Conservation (phyloP, 306 rosid genomes). For the Sicyos edulis region DNA sequence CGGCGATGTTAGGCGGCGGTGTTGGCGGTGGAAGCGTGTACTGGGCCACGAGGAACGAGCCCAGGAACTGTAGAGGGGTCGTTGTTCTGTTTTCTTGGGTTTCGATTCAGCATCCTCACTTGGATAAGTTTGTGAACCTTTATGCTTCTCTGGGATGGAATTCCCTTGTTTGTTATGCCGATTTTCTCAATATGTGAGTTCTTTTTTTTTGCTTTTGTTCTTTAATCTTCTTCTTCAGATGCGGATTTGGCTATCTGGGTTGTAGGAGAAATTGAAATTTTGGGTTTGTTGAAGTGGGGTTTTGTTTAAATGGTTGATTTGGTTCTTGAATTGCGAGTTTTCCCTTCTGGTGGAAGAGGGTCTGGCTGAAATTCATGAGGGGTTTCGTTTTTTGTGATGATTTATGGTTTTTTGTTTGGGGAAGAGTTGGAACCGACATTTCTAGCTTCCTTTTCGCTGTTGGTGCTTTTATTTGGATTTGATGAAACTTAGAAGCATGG, state of each 20-base stretch:
- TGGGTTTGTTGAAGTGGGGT: too few relatives aligned
- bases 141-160: slow-evolving; percentile 79
- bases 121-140: slow-evolving; percentile 52
- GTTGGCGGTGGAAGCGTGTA: slow-evolving; percentile 41
- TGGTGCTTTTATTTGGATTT: background rate
- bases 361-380: background rate
- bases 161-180: slow-evolving; percentile 71
- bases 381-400: background rate
- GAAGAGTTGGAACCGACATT: background rate
- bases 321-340: background rate
- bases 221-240: too few relatives aligned
- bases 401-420: background rate
- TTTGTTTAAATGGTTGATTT: too few relatives aligned
- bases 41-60: slow-evolving; percentile 66
- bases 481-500: too few relatives aligned
- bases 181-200: slow-evolving; percentile 47
- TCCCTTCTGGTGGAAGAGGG: background rate
- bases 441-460: background rate
- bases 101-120: slow-evolving; percentile 50
- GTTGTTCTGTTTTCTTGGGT: slow-evolving; percentile 84
- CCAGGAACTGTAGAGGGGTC: slow-evolving; percentile 52
- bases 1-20: slow-evolving; percentile 38
- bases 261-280: too few relatives aligned
- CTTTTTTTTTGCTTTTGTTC: too few relatives aligned
- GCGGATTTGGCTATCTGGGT: too few relatives aligned